phyloP scores from a whole-genome alignment of 805 yeast genomes.

The Metschnikowia cubensis region DNA sequence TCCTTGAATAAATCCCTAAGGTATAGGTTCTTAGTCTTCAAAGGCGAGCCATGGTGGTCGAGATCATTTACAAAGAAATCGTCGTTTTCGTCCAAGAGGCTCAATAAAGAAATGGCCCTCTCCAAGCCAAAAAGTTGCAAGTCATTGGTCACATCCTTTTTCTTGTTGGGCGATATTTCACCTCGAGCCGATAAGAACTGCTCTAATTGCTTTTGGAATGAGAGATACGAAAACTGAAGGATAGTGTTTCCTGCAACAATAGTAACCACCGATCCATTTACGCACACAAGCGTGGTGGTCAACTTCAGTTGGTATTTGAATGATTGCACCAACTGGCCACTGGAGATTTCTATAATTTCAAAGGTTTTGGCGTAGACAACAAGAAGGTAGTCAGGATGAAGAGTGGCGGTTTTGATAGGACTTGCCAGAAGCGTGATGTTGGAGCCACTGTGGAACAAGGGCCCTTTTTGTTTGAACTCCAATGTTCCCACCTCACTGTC shows the following conservation, averaged over 20 bases:
- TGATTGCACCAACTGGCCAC: constrained; percentile 34
- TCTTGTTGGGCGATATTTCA: constrained; percentile 10
- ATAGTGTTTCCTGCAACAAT: constrained; percentile 30
- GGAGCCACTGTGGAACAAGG: constrained; percentile 14
- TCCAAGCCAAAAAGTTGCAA: constrained; percentile 30
- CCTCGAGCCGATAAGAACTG: constrained; percentile 28
- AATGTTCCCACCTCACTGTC: constrained; percentile 29
- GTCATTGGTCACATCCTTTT: constrained; percentile 26
- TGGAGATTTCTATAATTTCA: constrained; percentile 32
- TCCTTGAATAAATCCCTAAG: constrained; percentile 34
- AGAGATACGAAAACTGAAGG: constrained; percentile 26
- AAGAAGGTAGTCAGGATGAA: constrained; percentile 33
- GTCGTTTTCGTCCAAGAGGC: constrained; percentile 23
- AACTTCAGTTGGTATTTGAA: constrained; percentile 31
- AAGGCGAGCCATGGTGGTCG: constrained; percentile 12
- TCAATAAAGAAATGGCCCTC: constrained; percentile 30
- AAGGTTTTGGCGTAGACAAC: constrained; percentile 28
- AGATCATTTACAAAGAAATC: constrained; percentile 21
- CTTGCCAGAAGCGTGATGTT: constrained; percentile 22
- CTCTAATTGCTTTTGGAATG: constrained; percentile 33
- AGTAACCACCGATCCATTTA: constrained; percentile 9
- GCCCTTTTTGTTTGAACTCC: constrained; percentile 7
- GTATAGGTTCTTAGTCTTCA: constrained; percentile 28
- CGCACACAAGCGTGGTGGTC: constrained; percentile 18
- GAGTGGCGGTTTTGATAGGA: constrained; percentile 25